These are phyloP conservation scores for Sideroxylon spinosum DNA, from an alignment of 179 eudicot species.

Conservation along the genomic window DNA sequence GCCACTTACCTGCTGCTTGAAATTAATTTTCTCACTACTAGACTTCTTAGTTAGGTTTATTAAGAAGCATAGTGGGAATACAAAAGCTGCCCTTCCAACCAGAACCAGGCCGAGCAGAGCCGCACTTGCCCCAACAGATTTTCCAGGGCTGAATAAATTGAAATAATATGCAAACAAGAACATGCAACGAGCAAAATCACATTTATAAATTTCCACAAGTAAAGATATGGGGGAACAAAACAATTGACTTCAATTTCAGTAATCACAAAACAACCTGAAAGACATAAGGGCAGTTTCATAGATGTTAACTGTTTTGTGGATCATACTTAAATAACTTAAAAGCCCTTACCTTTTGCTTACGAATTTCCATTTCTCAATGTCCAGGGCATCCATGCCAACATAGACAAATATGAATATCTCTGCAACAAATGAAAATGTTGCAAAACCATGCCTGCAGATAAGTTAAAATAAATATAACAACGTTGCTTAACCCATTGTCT, in stretches of 20 bases:
- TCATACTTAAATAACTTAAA: no score
- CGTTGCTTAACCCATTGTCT: neutral
- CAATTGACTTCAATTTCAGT: neutral
- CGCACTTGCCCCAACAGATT: constrained; percentile 70
- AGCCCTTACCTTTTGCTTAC: constrained; percentile 58
- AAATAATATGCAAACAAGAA: neutral
- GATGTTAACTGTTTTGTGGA: neutral
- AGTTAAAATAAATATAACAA: neutral
- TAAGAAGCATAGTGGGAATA: constrained; percentile 75
- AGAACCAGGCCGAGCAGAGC: constrained; percentile 65
- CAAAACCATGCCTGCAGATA: constrained; percentile 77
- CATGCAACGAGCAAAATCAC: constrained; percentile 26
- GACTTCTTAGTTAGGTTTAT: constrained; percentile 54
- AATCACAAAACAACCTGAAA: neutral
- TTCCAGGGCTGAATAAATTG: constrained; percentile 63
- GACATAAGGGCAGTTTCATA: neutral
- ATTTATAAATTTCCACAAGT: constrained; percentile 19
- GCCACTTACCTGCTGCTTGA: constrained; percentile 66
- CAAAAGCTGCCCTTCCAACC: constrained; percentile 89
- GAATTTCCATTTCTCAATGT: constrained; percentile 89
- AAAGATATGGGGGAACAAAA: neutral
- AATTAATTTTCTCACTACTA: constrained; percentile 37
- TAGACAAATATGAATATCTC: constrained; percentile 88
- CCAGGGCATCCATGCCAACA: constrained; percentile 98
- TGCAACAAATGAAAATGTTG: constrained; percentile 80